These are phyloP conservation scores for Vaccinium darrowii DNA, from an alignment of 148 eudicot species.

Conservation along the genomic window DNA sequence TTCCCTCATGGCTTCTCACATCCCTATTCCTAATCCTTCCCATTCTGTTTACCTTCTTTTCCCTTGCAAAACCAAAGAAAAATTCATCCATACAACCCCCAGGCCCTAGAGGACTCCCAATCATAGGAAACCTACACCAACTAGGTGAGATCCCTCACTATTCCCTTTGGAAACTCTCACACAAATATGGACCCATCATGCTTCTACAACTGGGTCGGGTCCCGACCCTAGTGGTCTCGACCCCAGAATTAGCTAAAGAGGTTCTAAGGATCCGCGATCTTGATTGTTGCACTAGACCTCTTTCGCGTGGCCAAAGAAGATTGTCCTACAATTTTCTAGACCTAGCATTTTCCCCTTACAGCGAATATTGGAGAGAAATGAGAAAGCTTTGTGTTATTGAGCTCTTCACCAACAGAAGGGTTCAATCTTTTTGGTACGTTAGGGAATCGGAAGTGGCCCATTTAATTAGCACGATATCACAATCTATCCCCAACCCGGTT, in stretches of 20 bases:
- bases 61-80: neutral
- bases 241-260: conserved; percentile 3
- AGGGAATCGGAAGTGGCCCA: neutral
- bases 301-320: neutral
- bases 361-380: conserved; percentile 7
- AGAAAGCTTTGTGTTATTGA: neutral
- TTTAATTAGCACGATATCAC: neutral
- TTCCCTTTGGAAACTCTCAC: conserved; percentile 5
- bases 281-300: conserved; percentile 14
- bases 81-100: neutral
- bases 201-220: neutral
- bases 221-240: conserved; percentile 7
- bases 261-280: neutral
- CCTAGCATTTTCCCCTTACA: neutral
- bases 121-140: conserved; percentile 10
- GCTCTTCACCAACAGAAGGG: conserved; percentile 3
- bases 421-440: conserved; percentile 1
- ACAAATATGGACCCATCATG: conserved; percentile 12
- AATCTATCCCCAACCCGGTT: neutral
- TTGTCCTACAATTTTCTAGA: neutral
- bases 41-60: neutral
- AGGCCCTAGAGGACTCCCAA: conserved; percentile 12
- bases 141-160: conserved; percentile 10
- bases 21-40: neutral
- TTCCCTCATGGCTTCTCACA: conserved; percentile 2